Conservation (phyloP, 2,329 filamentous ascomycete species). For the Cordyceps pruinosa region DNA sequence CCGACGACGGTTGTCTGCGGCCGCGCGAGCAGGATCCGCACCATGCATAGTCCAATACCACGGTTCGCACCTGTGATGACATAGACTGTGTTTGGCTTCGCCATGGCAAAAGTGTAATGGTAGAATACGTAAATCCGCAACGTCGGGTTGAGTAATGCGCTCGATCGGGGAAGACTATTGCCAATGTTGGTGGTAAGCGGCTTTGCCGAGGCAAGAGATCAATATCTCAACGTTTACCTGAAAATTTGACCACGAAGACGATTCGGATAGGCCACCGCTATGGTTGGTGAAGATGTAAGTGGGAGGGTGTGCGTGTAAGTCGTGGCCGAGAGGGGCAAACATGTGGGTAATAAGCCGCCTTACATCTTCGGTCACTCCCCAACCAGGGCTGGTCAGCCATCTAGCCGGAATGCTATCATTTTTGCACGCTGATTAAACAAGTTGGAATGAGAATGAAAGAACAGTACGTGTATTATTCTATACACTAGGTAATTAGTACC, state of each 20-base stretch:
- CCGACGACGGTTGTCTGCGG: conserved; percentile 45
- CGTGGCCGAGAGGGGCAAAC: background rate
- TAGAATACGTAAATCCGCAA: no score
- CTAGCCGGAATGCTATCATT: background rate
- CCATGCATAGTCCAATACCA: conserved; percentile 33
- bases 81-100: conserved; percentile 23
- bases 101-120: background rate
- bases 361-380: background rate
- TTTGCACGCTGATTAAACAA: background rate
- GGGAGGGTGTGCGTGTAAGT: conserved; percentile 7
- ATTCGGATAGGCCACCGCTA: background rate
- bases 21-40: conserved; percentile 35
- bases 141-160: no score
- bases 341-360: conserved; percentile 5
- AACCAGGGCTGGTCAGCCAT: background rate
- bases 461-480: background rate
- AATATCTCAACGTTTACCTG: background rate
- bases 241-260: background rate
- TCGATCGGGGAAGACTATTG: background rate
- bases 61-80: conserved; percentile 35
- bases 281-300: conserved; percentile 4
- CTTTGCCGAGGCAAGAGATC: background rate
- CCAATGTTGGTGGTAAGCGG: background rate
- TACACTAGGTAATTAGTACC: background rate
- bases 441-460: background rate